Conservation (phyloP, 305 asterid species). For the Striga hermonthica region DNA sequence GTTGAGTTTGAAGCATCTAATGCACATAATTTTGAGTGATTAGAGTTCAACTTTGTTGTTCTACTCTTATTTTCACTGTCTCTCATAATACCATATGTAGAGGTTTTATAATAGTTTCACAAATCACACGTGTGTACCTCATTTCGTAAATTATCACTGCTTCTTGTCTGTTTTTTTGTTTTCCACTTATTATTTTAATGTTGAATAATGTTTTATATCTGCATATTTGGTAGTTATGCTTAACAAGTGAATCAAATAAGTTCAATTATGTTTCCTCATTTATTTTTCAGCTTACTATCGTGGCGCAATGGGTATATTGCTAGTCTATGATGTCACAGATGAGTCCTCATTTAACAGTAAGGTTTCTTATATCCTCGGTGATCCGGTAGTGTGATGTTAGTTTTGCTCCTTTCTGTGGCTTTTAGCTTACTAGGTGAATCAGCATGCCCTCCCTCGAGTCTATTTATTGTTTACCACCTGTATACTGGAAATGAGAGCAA, state of each 20-base stretch:
- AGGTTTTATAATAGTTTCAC: not conserved
- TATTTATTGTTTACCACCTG: constrained; percentile 3
- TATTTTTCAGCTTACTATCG: constrained; percentile 57
- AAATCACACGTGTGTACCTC: not conserved
- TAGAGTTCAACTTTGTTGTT: constrained; percentile 2
- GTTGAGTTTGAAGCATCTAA: not conserved
- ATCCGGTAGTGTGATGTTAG: constrained; percentile 13
- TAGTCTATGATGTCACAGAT: constrained; percentile 65
- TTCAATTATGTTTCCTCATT: constrained; percentile 25
- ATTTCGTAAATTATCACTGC: not conserved
- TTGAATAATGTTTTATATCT: constrained; percentile 19
- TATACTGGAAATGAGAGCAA: constrained; percentile 3
- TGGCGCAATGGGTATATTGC: constrained; percentile 71
- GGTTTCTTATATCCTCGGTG: constrained; percentile 25
- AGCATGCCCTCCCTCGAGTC: not conserved
- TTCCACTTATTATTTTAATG: constrained; percentile 4
- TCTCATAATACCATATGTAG: constrained; percentile 15
- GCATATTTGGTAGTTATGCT: constrained; percentile 9
- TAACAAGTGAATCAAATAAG: too few species aligned
- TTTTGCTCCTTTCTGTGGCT: constrained; percentile 6
- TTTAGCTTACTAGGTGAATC: constrained; percentile 4
- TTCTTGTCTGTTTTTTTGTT: constrained; percentile 10
- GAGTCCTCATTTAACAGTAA: constrained; percentile 64
- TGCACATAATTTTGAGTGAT: constrained; percentile 3
- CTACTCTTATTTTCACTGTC: not conserved